These are phyloP conservation scores for Verticillium nubilum DNA, from an alignment of 2,329 filamentous ascomycete species.

Conservation along the genomic window DNA sequence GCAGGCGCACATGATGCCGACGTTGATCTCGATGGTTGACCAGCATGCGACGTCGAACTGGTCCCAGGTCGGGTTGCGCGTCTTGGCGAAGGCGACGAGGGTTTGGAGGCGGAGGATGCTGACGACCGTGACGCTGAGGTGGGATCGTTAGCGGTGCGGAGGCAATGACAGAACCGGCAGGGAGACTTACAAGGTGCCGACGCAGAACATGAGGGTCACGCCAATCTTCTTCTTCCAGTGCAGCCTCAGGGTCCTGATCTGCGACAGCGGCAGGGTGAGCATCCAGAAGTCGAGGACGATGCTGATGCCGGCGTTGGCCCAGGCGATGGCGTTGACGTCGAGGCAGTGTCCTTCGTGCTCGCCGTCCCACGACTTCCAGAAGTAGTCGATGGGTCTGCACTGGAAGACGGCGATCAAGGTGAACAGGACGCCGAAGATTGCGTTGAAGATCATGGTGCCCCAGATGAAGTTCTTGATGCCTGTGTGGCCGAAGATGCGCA, in stretches of 20 bases:
- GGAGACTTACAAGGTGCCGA: conserved; percentile 38
- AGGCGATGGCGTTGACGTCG: conserved; percentile 41
- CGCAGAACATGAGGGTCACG: conserved; percentile 44
- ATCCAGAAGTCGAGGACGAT: conserved; percentile 49
- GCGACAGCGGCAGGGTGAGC: conserved; percentile 42
- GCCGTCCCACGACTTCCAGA: conserved; percentile 49
- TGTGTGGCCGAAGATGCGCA: conserved; percentile 43
- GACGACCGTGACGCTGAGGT: conserved; percentile 28
- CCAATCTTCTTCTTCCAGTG: conserved; percentile 42
- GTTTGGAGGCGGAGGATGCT: conserved; percentile 29
- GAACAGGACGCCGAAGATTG: conserved; percentile 34
- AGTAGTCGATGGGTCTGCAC: conserved; percentile 43
- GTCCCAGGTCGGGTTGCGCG: conserved; percentile 27
- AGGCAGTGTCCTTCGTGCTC: conserved; percentile 41
- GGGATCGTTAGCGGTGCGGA: conserved; percentile 1
- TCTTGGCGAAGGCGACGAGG: conserved; percentile 23
- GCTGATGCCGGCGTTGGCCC: conserved; percentile 46
- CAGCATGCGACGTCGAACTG: conserved; percentile 24
- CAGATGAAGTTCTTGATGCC: conserved; percentile 33
- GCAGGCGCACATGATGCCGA: conserved; percentile 32
- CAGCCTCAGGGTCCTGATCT: conserved; percentile 34
- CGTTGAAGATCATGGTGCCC: conserved; percentile 33
- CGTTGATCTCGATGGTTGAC: conserved; percentile 32
- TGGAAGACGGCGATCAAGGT: conserved; percentile 40
- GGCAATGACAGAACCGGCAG: no score